Base-by-base conservation (phyloP, 345 rosid species). In the Linum tenue region DNA sequence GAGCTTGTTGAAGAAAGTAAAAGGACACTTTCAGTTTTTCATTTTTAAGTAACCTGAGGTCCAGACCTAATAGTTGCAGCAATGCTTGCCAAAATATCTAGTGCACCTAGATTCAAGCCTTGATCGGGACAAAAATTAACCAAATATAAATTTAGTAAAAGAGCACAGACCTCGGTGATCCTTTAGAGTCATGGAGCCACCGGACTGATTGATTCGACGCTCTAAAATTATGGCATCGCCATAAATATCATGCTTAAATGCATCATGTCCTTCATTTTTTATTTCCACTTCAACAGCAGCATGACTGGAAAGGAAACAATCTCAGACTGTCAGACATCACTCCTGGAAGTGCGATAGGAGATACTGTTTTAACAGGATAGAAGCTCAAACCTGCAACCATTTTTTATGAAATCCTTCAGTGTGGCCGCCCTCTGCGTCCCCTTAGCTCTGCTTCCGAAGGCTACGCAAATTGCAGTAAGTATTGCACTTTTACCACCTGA, bases 401-500 rank as follows among this genome's bases (percentile, higher is more conserved):
- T 84, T 82, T 88, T 92, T 41, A 92, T 86, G 73, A 92, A 92
- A 74, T 90, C 92, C 68, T 90, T 92, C 63, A 88, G 69, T 3
- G 84, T 79, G 39, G 92, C 63, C 11, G 96, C 98, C 37, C 97
- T 84, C 67, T 92, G 95, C 63, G 98, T 92, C 63, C 91, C 91
- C 77, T 73, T 88, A 0, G 98, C 98, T 62, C 97, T 86, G 74
- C 89, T 81, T 0, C 98, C 98, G 55, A 92, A 92, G 11, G 96
- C 97, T 67, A 92, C 69, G 69, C 97, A 90, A 9, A 92, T 76
- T 65, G 97, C 98, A 64, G 98, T 88, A 75, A 92, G 69, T 60
- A 92, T 81, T 9, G 96, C 97, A 74, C 98, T 90, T 75, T 92
- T 92, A 11, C 98, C 97, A 72, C 98, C 98, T 89, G 77, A 35